Base-by-base conservation (phyloP, 371 early-diverging fungal species). In the Mortierella sp. region DNA sequence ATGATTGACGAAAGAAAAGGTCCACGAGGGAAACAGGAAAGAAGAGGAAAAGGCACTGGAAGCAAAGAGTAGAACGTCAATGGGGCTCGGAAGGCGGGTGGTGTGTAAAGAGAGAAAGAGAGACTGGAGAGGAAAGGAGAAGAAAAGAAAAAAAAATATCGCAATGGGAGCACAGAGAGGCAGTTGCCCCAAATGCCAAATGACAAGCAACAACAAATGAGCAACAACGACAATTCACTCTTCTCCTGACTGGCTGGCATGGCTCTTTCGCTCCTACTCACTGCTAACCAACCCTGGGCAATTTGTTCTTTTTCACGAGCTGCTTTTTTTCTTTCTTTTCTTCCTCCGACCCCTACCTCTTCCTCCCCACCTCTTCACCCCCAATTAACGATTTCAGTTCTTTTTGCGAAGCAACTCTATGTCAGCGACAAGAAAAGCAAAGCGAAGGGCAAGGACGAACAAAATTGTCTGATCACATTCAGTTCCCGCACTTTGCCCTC, bases 381-480 rank as follows among this genome's bases (percentile, higher is more conserved):
- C 24, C 37, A 64, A 40, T 67, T 67, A 37, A 40, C 24, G 10
- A 67, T 8, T 31, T 34, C 54, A 40, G 34, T 31, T 64, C 64
- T 21, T 67, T 40, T 55, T 53, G 24, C 48, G 9, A 50, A 50
- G 50, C 54, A 34, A 61, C 34, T 19, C 6, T 31, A 19, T 13
- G 19, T 14, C n/a, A 14, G 28, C 28, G n/a, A 54, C 16, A 57
- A 8, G 31, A 59, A 11, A n/a, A 57, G 28, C 54, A 28, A 57
- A 4, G 43, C 57, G n/a, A 54, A 24, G 11, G 26, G 43, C 43
- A 26, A n/a, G 28, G 14, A 5, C 3, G 28, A 28, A 59, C 28
- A 59, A 31, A 31, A 59, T 16, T 64, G 64, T 64, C 64, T 64
- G 64, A 64, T 64, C 64, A 64, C 64, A 64, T 64, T 64, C 64